phyloP scores from a whole-genome alignment of 257 asterid genomes.

The Plantago major region DNA sequence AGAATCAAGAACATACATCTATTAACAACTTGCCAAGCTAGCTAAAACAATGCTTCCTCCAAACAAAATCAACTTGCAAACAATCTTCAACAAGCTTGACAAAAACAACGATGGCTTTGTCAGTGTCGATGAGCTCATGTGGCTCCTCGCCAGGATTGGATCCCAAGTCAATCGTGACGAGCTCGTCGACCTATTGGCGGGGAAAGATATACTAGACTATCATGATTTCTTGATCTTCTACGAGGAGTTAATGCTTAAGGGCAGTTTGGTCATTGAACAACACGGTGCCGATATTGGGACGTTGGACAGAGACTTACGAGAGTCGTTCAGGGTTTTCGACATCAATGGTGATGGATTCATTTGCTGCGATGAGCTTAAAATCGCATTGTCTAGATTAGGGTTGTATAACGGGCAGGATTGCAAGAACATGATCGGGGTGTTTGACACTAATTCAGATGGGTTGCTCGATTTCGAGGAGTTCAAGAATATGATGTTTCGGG shows the following conservation, averaged over 20 bases:
- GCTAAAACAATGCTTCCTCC: conserved; percentile 7
- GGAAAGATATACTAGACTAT: conserved; percentile 32
- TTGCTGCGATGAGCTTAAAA: conserved; percentile 47
- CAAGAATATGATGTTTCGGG: conserved; percentile 46
- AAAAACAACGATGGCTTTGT: conserved; percentile 38
- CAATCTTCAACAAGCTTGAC: conserved; percentile 60
- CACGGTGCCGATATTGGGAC: not conserved
- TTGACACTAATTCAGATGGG: conserved; percentile 53
- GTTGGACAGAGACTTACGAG: conserved; percentile 31
- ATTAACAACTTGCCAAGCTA: not conserved
- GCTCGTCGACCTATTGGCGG: conserved; percentile 38
- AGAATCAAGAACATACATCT: too few species aligned
- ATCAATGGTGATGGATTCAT: conserved; percentile 56
- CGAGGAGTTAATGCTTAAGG: conserved; percentile 33
- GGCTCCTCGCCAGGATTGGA: conserved; percentile 35
- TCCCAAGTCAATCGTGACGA: conserved; percentile 42
- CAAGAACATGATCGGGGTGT: conserved; percentile 20
- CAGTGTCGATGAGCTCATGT: conserved; percentile 40
- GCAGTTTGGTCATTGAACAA: conserved; percentile 4
- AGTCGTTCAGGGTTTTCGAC: conserved; percentile 60
- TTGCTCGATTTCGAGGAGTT: conserved; percentile 62
- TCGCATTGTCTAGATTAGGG: conserved; percentile 46
- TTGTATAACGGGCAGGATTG: conserved; percentile 22
- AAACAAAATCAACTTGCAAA: conserved; percentile 21
- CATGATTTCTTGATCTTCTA: conserved; percentile 53